Conservation (phyloP, 768 basidiomycete species). For the Tylopilus vinaceipallidus region DNA sequence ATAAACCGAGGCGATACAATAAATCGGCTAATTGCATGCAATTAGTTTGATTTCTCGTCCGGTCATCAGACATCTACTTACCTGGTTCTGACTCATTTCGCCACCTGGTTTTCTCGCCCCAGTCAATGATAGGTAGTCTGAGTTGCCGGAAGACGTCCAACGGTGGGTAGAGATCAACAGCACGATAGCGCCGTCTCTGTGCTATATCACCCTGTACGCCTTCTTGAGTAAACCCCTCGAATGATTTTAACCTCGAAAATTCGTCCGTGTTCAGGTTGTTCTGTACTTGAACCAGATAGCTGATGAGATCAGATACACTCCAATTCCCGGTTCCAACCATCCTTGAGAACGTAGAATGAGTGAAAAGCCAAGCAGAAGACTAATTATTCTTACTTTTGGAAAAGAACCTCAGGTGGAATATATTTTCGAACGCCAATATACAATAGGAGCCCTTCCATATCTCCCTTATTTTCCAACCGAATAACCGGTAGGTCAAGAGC, state of each 20-base stretch:
- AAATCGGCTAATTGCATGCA: constrained; percentile 60
- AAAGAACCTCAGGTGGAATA: not conserved
- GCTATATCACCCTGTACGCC: constrained; percentile 1
- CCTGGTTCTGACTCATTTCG: too few relatives aligned
- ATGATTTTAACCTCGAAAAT: not conserved
- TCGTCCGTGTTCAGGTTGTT: not conserved
- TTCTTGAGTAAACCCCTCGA: constrained; percentile 53
- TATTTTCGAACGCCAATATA: not conserved
- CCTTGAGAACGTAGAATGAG: not conserved
- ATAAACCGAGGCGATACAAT: constrained; percentile 65
- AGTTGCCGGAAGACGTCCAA: too few relatives aligned
- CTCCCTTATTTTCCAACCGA: not conserved
- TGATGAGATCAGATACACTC: constrained; percentile 1
- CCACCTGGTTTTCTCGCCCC: too few relatives aligned
- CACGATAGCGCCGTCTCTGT: too few relatives aligned
- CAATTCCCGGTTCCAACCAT: constrained; percentile 6
- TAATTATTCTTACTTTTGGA: not conserved
- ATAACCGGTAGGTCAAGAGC: not conserved
- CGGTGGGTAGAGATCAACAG: too few relatives aligned
- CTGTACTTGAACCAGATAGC: constrained; percentile 3
- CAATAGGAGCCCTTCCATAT: not conserved
- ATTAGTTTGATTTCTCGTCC: not conserved
- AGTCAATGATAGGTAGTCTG: too few relatives aligned
- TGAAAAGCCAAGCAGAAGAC: not conserved
- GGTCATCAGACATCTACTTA: constrained; percentile 24